Evolutionary conservation across 192 early-diverging fungal genomes (phyloP), one percentile per base, ranked within the genome.

Genomic region (Backusella sp.): DNA sequence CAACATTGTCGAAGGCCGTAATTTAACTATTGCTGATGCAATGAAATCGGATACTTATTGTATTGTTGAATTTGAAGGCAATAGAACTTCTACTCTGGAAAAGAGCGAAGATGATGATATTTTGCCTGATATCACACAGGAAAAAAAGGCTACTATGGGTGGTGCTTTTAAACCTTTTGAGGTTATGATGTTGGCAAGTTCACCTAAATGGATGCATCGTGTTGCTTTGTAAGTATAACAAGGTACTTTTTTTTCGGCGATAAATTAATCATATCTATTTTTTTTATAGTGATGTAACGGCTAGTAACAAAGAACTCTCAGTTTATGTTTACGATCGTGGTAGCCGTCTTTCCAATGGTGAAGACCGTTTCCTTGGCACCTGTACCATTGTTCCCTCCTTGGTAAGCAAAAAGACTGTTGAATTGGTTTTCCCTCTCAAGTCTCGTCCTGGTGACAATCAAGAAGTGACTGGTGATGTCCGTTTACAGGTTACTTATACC

Each of bases 151-250:
- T 26, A 12, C 3, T 62, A 11, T 3, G 0, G 28, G 56, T 14
- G 56, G 68, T 21, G 78, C 76, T 7, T 77, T 70, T 23, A 81
- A 85, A 53, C 75, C 79, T 19, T 85, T 85, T 78, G 78, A 81
- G 14, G 30, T 72, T 39, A 74, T 77, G 23, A 79, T 82, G 76
- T 73, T 68, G 26, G 84, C 84, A 34, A 83, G 81, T 36, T 77
- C 79, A 36, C 84, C 84, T 14, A 85, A 85, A 56, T 85, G 84
- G 84, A 82, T 78, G 32, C 73, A 85, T 67, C 68, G 80, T 41
- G 53, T 73, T 11, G 74, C 71, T 73, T 85, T 85, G 84, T 85
- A 81, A 72, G 77, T 74, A 9, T 30, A 52, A 62, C 26, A 14
- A 0, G 12, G 21, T 0, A 28, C 17, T 19, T n/a, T 42, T 75